A percentile compares a stretch with the other conserved stretches of the same genome.
Evolutionary conservation across 805 yeast species (phyloP).

Genomic region (Barnettozyma californica): DNA sequence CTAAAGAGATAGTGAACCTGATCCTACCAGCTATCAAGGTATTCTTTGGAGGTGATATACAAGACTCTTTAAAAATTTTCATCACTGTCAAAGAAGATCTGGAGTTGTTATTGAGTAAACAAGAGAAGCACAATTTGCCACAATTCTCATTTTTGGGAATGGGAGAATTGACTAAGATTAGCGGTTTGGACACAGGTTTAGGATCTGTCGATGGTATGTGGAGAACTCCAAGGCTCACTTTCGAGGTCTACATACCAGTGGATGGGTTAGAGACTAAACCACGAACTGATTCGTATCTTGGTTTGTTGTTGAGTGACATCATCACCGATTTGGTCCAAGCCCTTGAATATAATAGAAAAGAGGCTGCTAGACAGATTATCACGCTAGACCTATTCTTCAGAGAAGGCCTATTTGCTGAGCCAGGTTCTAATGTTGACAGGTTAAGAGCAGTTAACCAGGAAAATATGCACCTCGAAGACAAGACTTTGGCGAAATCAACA

Average conservation of each 20-base stretch:
- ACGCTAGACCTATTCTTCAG: conserved; percentile 69
- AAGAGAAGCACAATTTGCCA: conserved; percentile 18
- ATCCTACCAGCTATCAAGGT: conserved; percentile 42
- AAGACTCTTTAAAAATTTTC: conserved; percentile 27
- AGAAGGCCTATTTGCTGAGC: conserved; percentile 55
- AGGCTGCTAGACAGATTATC: conserved; percentile 78
- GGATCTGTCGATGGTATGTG: conserved; percentile 63
- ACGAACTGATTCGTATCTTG: conserved; percentile 41
- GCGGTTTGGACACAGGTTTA: conserved; percentile 30
- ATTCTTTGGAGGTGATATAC: conserved; percentile 17
- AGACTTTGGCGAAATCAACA: conserved; percentile 40
- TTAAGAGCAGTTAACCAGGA: conserved; percentile 40
- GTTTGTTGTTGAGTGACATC: conserved; percentile 68
- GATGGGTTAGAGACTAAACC: conserved; percentile 66
- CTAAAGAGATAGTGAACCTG: conserved; percentile 42
- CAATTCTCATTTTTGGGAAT: conserved; percentile 31
- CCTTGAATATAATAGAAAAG: conserved; percentile 84
- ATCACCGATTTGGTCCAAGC: conserved; percentile 69
- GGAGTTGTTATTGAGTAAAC: conserved; percentile 12
- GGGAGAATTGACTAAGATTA: conserved; percentile 29
- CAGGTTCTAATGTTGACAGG: conserved; percentile 76
- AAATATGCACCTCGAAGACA: conserved; percentile 28
- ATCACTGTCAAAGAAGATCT: conserved; percentile 28
- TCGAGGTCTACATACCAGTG: conserved; percentile 54
- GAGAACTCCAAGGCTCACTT: conserved; percentile 54